Evolutionary conservation across 257 asterid genomes (phyloP), one percentile per base, ranked within the genome.

Genomic region (Avicennia marina): DNA sequence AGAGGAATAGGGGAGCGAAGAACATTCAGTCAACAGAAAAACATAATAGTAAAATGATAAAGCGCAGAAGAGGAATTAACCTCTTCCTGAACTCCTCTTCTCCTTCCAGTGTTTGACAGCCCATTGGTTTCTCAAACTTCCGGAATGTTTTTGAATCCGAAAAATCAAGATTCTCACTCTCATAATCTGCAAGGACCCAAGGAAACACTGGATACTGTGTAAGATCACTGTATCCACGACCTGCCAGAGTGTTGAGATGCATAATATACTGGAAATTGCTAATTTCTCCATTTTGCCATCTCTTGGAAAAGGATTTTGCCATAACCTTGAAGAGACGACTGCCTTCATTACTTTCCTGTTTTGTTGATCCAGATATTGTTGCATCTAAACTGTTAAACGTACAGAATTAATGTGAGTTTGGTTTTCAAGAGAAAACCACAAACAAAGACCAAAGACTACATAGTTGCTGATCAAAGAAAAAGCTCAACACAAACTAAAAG

Each of bases 241-340:
- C 99, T 25, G 99, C 99, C 38, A 93, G 85, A 11, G 99, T 93
- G 77, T 93, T 93, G 58, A 93, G 95, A 56, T 93, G 97, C 99
- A 93, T 93, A 53, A 93, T 87, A 69, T 93, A 93, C 81, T 93
- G 99, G 69, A 93, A 93, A 74, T 93, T 93, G 88, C 97, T 89
- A 56, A 93, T 93, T 75, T 93, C 99, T 65, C 99, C 99, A 82
- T 84, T 89, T 79, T 93, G 99, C 99, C 99, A 93, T 77, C 99
- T 82, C 81, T 89, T 93, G 65, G 99, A 93, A 57, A 93, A 89
- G 48, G 99, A 89, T 65, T 79, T 93, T 3, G 97, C 96, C 97
- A 86, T 81, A 72, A 86, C 85, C 77, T 93, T 93, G 68, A 93
- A 93, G 60, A 93, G 90, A 58, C 99, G 99, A 63, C 99, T 89